Evolutionary conservation across 805 yeast species (phyloP).

Genomic region (Yamadazyma olivae): DNA sequence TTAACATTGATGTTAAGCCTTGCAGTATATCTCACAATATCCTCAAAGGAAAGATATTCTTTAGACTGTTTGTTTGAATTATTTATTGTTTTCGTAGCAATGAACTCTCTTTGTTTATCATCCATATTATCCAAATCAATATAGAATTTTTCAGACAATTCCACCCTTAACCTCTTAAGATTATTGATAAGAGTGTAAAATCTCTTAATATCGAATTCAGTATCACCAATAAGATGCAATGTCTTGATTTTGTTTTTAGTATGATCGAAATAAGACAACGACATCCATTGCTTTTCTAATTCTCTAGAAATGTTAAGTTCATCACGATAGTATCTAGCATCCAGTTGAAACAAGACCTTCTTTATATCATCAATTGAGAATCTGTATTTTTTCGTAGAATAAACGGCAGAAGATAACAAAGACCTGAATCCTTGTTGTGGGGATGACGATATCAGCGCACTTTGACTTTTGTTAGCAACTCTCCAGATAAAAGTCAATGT

Average conservation of each 20-base stretch:
- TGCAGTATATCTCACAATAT: slow-evolving; percentile 61
- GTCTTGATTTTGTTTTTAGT: slow-evolving; percentile 67
- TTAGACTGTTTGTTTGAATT: slow-evolving; percentile 17
- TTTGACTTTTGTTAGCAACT: slow-evolving; percentile 9
- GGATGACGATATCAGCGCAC: not conserved
- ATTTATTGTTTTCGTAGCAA: slow-evolving; percentile 19
- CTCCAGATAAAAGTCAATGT: slow-evolving; percentile 10
- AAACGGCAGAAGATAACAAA: slow-evolving; percentile 1
- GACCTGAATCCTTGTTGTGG: slow-evolving; percentile 3
- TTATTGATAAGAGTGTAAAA: slow-evolving; percentile 48
- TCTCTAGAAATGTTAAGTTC: slow-evolving; percentile 74
- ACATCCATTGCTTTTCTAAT: slow-evolving; percentile 69
- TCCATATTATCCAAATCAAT: slow-evolving; percentile 37
- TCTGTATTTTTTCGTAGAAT: slow-evolving; percentile 9
- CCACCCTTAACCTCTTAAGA: slow-evolving; percentile 59
- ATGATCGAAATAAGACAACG: slow-evolving; percentile 66
- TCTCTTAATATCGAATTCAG: slow-evolving; percentile 54
- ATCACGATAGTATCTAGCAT: slow-evolving; percentile 83
- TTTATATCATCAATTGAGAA: slow-evolving; percentile 60
- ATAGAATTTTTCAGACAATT: slow-evolving; percentile 57
- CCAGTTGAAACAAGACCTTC: slow-evolving; percentile 58
- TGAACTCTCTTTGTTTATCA: slow-evolving; percentile 22
- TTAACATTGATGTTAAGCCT: slow-evolving; percentile 74
- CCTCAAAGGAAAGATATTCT: slow-evolving; percentile 53
- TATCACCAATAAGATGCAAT: slow-evolving; percentile 72